phyloP scores from a whole-genome alignment of 192 early-diverging fungal species.

The Coemansia brasiliensis region DNA sequence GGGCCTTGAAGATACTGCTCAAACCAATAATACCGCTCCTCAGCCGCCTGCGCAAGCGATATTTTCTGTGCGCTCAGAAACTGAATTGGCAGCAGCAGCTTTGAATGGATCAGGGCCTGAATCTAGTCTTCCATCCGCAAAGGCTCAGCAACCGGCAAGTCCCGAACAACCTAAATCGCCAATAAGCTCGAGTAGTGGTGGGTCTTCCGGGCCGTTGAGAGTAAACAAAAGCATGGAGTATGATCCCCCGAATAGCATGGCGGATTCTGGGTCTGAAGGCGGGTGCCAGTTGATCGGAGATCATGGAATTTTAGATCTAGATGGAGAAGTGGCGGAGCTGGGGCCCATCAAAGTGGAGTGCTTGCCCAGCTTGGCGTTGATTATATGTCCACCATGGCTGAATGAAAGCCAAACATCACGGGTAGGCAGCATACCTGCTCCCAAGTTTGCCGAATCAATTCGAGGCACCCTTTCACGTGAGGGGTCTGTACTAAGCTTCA shows the following conservation, averaged over 20 bases:
- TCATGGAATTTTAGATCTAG: constrained; percentile 54
- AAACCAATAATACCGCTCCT: neutral
- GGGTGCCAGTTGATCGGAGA: constrained; percentile 39
- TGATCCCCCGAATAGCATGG: too few species aligned
- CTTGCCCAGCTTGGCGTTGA: constrained; percentile 32
- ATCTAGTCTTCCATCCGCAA: neutral
- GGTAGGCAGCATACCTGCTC: constrained; percentile 22
- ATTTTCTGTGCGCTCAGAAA: constrained; percentile 44
- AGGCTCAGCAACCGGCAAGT: neutral
- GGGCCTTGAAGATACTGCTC: neutral
- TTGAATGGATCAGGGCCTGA: constrained; percentile 1
- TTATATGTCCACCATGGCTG: constrained; percentile 51
- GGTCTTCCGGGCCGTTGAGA: too few species aligned
- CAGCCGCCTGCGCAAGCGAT: constrained; percentile 26
- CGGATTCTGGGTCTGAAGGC: neutral
- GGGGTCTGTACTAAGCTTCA: constrained; percentile 44
- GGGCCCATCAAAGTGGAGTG: constrained; percentile 55
- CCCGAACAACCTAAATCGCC: too few species aligned
- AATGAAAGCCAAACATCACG: constrained; percentile 23
- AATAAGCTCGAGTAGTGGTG: too few species aligned
- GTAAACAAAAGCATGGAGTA: neutral
- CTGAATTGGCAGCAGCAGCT: constrained; percentile 22
- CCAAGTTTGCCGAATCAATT: constrained; percentile 32
- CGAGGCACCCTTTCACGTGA: constrained; percentile 39
- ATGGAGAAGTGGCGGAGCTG: constrained; percentile 50